These are phyloP conservation scores for Camelina sativa DNA, from an alignment of 345 rosid species.

Conservation along the genomic window DNA sequence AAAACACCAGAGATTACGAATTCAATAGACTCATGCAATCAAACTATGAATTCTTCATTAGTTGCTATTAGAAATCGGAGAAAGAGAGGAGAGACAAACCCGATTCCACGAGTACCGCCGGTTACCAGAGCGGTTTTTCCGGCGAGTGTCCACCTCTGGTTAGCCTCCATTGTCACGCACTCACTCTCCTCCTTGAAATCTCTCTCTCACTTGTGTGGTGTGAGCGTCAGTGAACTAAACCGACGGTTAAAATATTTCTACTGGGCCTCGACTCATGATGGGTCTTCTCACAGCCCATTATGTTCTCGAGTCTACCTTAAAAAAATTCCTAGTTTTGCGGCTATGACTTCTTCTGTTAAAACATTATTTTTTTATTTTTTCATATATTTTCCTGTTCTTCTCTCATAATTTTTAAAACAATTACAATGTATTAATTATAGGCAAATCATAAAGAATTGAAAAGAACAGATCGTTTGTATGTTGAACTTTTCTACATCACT, in stretches of 20 bases:
- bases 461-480: too few species aligned
- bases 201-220: neutral
- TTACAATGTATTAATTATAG: too few species aligned
- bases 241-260: neutral
- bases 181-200: constrained; percentile 38
- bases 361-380: too few species aligned
- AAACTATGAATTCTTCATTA: too few species aligned
- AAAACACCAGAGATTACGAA: constrained; percentile 18
- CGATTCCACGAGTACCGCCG: constrained; percentile 93
- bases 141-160: constrained; percentile 65
- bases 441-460: too few species aligned
- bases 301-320: neutral
- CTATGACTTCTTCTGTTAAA: too few species aligned
- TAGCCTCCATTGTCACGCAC: constrained; percentile 32
- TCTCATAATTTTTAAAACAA: too few species aligned
- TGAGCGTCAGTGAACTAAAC: neutral
- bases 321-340: neutral
- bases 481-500: too few species aligned
- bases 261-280: constrained; percentile 6
- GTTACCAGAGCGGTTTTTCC: constrained; percentile 80
- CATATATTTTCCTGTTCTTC: too few species aligned
- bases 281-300: neutral
- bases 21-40: neutral
- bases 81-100: constrained; percentile 44
- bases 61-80: neutral